Percentiles rank a stretch among this genome's conserved stretches.
Conservation (phyloP, 1,284 basidiomycete species). For the Tetrapyrgos nigripes region DNA sequence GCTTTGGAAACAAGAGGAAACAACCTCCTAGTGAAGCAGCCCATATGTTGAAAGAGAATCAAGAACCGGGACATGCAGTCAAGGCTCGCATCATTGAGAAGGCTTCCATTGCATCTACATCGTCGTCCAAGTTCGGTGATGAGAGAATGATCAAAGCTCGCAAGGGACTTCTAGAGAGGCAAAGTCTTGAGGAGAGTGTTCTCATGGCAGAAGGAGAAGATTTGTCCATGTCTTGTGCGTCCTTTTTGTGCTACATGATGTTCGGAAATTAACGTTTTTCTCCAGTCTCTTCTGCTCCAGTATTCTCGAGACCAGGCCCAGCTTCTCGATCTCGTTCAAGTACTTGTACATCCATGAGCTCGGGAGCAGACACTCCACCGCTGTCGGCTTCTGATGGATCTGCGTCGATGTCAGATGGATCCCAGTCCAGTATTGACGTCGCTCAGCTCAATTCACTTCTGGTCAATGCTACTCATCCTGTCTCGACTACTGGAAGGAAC, state of each 20-base stretch:
- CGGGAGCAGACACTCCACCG: slow-evolving; percentile 74
- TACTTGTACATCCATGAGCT: slow-evolving; percentile 64
- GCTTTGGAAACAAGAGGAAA: slow-evolving; percentile 57
- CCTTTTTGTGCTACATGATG: neutral
- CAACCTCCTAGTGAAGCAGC: slow-evolving; percentile 44
- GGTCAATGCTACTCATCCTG: slow-evolving; percentile 39
- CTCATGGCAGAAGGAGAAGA: slow-evolving; percentile 73
- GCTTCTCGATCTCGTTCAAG: slow-evolving; percentile 67
- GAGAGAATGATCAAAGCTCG: slow-evolving; percentile 71
- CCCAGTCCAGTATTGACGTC: slow-evolving; percentile 78
- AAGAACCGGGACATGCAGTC: slow-evolving; percentile 26
- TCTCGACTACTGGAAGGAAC: slow-evolving; percentile 41
- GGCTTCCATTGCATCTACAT: slow-evolving; percentile 66
- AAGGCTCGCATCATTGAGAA: slow-evolving; percentile 59
- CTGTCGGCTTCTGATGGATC: slow-evolving; percentile 70
- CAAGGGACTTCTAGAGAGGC: slow-evolving; percentile 65
- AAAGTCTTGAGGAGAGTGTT: slow-evolving; percentile 69
- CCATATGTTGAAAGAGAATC: slow-evolving; percentile 28
- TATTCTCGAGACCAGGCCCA: slow-evolving; percentile 64
- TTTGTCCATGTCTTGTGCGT: slow-evolving; percentile 57
- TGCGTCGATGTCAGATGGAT: slow-evolving; percentile 67
- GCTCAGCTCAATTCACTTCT: slow-evolving; percentile 62
- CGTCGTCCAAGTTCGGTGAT: slow-evolving; percentile 66
- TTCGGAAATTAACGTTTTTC: neutral
- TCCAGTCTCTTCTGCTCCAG: slow-evolving; percentile 50